Percentiles rank a stretch among this genome's conserved stretches.
Conservation (phyloP, 768 basidiomycete species). For the Clitopilus hobsonii region DNA sequence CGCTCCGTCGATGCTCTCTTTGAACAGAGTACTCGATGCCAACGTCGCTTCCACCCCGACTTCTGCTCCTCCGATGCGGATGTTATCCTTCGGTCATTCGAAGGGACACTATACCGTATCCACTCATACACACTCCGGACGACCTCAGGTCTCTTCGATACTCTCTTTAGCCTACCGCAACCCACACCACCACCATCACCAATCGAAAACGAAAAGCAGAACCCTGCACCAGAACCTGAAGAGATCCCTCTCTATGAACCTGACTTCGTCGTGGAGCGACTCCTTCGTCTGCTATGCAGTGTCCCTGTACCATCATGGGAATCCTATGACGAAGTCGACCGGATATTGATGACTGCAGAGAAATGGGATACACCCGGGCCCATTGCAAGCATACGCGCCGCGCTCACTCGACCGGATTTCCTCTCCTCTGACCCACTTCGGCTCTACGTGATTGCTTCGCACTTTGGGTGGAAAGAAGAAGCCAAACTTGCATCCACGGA, state of each 20-base stretch:
- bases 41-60: slow-evolving; percentile 21
- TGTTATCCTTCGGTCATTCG: slow-evolving; percentile 33
- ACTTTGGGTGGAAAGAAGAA: slow-evolving; percentile 60
- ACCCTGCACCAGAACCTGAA: slow-evolving; percentile 9
- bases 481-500: slow-evolving; percentile 50
- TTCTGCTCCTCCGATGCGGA: slow-evolving; percentile 31
- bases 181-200: slow-evolving; percentile 9
- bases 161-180: slow-evolving; percentile 59
- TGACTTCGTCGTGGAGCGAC: slow-evolving; percentile 43
- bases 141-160: slow-evolving; percentile 57
- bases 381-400: slow-evolving; percentile 48
- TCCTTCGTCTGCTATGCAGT: slow-evolving; percentile 56
- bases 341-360: slow-evolving; percentile 56
- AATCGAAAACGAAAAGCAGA: not conserved
- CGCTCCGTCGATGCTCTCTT: not conserved
- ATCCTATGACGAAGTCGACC: slow-evolving; percentile 48
- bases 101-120: slow-evolving; percentile 50
- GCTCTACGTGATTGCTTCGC: slow-evolving; percentile 51
- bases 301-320: slow-evolving; percentile 42
- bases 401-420: slow-evolving; percentile 42
- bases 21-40: not conserved
- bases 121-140: slow-evolving; percentile 52
- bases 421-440: slow-evolving; percentile 40
- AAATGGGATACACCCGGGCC: slow-evolving; percentile 71
- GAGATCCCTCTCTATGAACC: slow-evolving; percentile 35